Conservation (phyloP, 2,329 filamentous ascomycete genomes). For the Monosporascus sp. region DNA sequence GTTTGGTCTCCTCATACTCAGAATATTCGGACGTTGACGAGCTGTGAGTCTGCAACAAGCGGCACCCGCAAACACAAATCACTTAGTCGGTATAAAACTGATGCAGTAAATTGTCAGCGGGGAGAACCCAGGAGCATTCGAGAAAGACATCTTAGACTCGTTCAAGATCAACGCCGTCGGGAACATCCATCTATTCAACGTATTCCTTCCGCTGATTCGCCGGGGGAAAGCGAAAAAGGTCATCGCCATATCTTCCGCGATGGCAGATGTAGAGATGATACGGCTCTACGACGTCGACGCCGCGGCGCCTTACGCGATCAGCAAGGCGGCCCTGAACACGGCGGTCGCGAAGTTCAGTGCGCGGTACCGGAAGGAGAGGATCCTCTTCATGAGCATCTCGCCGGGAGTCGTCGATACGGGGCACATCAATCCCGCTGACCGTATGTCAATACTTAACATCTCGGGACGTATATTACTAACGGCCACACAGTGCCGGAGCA, state of each 20-base stretch:
- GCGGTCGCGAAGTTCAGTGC: neutral
- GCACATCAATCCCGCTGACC: neutral
- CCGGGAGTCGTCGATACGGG: neutral
- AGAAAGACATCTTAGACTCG: neutral
- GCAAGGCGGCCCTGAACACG: neutral
- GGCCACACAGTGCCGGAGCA: constrained; percentile 1
- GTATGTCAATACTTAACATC: neutral
- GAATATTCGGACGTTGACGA: no score
- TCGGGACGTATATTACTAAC: no score
- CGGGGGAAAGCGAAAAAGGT: neutral
- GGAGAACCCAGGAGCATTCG: neutral
- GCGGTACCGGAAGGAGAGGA: neutral
- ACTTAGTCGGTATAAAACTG: neutral
- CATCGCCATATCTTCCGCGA: neutral
- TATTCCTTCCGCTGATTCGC: neutral
- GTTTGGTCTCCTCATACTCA: no score
- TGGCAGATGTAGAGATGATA: neutral
- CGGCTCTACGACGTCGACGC: neutral
- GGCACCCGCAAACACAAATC: neutral
- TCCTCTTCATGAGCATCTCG: neutral
- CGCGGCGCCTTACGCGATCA: neutral
- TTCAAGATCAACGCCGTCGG: neutral
- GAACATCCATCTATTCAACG: neutral
- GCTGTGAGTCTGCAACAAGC: neutral
- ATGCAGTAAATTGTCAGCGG: neutral